Conservation (phyloP, 805 yeast genomes). For the Pichia exigua region DNA sequence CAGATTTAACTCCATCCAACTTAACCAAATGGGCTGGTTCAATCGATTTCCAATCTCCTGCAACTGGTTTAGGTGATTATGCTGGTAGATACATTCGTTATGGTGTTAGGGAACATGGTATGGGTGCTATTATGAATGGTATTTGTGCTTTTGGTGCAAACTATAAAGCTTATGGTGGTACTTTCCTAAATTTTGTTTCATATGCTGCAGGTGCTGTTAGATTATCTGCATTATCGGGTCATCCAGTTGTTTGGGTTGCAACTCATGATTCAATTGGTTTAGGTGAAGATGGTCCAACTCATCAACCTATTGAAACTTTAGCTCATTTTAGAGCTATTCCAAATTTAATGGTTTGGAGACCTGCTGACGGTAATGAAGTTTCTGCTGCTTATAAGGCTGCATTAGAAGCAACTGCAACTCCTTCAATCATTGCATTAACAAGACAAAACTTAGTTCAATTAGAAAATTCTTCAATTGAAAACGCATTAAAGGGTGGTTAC, state of each 20-base stretch:
- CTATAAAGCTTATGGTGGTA: conserved; percentile 89
- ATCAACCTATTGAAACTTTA: conserved; percentile 84
- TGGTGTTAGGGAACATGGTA: conserved; percentile 99
- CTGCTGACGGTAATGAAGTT: conserved; percentile 86
- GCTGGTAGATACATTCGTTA: conserved; percentile 91
- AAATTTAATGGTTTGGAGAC: conserved; percentile 82
- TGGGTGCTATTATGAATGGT: conserved; percentile 99
- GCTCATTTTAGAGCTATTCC: conserved; percentile 84
- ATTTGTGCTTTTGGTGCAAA: conserved; percentile 84
- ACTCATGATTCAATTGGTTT: conserved; percentile 87
- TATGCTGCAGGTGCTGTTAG: conserved; percentile 85
- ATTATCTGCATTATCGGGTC: conserved; percentile 75
- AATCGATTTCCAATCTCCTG: conserved; percentile 86
- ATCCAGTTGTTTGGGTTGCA: conserved; percentile 80
- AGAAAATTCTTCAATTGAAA: conserved; percentile 85
- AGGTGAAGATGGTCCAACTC: conserved; percentile 93
- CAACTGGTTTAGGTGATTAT: conserved; percentile 74
- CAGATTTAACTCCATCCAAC: conserved; percentile 96
- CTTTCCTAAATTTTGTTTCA: conserved; percentile 87
- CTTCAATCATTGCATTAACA: conserved; percentile 67
- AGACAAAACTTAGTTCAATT: conserved; percentile 91
- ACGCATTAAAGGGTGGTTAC: conserved; percentile 94
- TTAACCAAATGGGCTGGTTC: conserved; percentile 81
- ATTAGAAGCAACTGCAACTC: conserved; percentile 53
- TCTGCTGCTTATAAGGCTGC: conserved; percentile 76